Evolutionary conservation across 2,329 filamentous ascomycete genomes (phyloP).

Genomic region (Teratosphaeria epicoccoides): DNA sequence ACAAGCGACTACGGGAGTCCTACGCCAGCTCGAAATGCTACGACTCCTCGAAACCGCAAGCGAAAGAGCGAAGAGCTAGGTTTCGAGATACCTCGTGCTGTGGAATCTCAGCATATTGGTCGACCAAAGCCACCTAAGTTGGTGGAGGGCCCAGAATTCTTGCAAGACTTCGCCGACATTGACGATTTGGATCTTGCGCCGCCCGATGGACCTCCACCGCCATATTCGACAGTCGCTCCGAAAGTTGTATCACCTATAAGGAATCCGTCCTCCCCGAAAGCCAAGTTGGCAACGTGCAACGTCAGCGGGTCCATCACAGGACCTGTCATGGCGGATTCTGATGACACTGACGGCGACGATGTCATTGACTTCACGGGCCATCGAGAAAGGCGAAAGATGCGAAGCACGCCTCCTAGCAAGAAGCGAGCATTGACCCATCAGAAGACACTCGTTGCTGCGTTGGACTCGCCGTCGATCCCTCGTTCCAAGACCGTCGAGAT

Average conservation of each 20-base stretch:
- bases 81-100: slow-evolving; percentile 12
- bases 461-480: slow-evolving; percentile 1
- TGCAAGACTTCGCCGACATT: slow-evolving; percentile 29
- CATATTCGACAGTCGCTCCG: slow-evolving; percentile 36
- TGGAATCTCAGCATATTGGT: background rate
- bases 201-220: slow-evolving; percentile 25
- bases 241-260: background rate
- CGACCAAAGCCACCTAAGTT: background rate
- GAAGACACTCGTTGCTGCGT: background rate
- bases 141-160: slow-evolving; percentile 3
- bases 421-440: slow-evolving; percentile 6
- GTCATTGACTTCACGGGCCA: slow-evolving; percentile 16
- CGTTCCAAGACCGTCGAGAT: background rate
- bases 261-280: background rate
- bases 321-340: slow-evolving; percentile 15
- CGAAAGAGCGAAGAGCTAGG: slow-evolving; percentile 38
- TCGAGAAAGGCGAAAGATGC: background rate
- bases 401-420: slow-evolving; percentile 2
- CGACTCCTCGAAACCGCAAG: slow-evolving; percentile 25
- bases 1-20: slow-evolving; percentile 13
- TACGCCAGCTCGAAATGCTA: slow-evolving; percentile 4
- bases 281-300: no score
- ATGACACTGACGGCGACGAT: slow-evolving; percentile 18
- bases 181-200: slow-evolving; percentile 26
- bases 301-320: background rate